Evolutionary conservation across 108 stramenopile species (phyloP), one percentile per base, ranked within the genome.

Genomic region (Conticribra guillardii): DNA sequence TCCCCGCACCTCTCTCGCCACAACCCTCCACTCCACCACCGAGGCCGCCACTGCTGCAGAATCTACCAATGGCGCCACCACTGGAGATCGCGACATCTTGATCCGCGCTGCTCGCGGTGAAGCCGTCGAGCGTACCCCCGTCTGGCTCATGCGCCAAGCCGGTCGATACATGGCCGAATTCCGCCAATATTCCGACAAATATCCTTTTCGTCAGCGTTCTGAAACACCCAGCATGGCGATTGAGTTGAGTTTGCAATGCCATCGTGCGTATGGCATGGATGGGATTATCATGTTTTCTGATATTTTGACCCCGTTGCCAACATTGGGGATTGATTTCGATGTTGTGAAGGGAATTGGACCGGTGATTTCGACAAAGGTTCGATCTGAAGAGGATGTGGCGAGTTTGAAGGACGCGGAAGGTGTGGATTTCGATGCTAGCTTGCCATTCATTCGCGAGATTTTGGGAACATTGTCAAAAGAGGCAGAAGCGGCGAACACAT

Each of bases 131-230:
- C 95, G 97, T 17, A 91, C 96, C 0, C 99, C 99, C 14, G 97
- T 99, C 18, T 99, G 99, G 99, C 82, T 98, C 64, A 98, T 98
- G 96, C 91, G 99, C 59, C 99, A 99, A 73, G 99, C 98, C 11
- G 99, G 99, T 54, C 85, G 99, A 17, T 99, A 99, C 86, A 98
- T 99, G 97, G 82, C 87, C 23, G 98, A 91, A 22, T 99, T 98
- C 73, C 94, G 99, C 33, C 93, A 92, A 48, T 97, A 96, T 70
- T 94, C 91, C 28, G 91, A 95, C 50, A 93, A 91, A 56, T 94
- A 89, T 63, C 87, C 93, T 41, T 99, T 99, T 82, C 95, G 97
- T 28, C 72, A 94, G 74, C 92, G 98, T 26, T 92, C 88, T 22
- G 97, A 99, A 74, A 97, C 96, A 9, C 97, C 99, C 7, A 84